These are phyloP conservation scores for Trichoderma virens DNA, from an alignment of 495 filamentous ascomycete species.

Conservation along the genomic window DNA sequence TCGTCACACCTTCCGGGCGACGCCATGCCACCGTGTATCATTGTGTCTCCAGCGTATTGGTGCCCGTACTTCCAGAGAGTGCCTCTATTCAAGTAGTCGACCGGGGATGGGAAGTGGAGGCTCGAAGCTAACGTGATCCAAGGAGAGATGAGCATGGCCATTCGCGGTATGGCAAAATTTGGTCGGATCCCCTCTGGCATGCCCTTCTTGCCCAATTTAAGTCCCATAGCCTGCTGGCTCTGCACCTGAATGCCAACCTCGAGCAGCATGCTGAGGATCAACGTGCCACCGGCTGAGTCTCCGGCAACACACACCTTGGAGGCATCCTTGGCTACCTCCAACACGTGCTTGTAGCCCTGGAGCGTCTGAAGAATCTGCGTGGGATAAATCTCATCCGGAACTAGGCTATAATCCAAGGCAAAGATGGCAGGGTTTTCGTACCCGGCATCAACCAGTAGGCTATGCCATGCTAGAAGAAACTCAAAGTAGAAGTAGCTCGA, in stretches of 20 bases:
- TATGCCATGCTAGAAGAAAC: conserved; percentile 61
- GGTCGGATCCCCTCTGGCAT: background rate
- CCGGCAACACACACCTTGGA: conserved; percentile 56
- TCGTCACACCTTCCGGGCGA: conserved; percentile 64
- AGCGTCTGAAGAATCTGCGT: conserved; percentile 58
- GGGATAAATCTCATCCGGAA: conserved; percentile 64
- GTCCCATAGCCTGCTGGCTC: background rate
- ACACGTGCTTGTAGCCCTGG: conserved; percentile 57
- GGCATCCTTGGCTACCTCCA: conserved; percentile 44
- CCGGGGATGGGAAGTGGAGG: conserved; percentile 47
- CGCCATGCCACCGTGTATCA: conserved; percentile 44
- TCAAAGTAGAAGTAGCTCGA: conserved; percentile 74
- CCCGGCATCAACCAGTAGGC: conserved; percentile 46
- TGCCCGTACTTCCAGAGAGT: conserved; percentile 54
- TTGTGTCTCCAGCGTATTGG: conserved; percentile 49
- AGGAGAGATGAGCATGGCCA: conserved; percentile 51
- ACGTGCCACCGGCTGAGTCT: conserved; percentile 66
- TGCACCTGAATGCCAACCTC: background rate
- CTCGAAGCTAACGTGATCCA: conserved; percentile 53
- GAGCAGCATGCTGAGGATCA: conserved; percentile 54
- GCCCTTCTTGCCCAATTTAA: conserved; percentile 14
- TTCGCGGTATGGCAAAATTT: conserved; percentile 30
- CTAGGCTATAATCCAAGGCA: conserved; percentile 68
- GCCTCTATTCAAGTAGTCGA: conserved; percentile 51
- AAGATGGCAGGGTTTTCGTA: conserved; percentile 71